Evolutionary conservation across 495 filamentous ascomycete species (phyloP).

Genomic region (Aspergillus sclerotioniger): DNA sequence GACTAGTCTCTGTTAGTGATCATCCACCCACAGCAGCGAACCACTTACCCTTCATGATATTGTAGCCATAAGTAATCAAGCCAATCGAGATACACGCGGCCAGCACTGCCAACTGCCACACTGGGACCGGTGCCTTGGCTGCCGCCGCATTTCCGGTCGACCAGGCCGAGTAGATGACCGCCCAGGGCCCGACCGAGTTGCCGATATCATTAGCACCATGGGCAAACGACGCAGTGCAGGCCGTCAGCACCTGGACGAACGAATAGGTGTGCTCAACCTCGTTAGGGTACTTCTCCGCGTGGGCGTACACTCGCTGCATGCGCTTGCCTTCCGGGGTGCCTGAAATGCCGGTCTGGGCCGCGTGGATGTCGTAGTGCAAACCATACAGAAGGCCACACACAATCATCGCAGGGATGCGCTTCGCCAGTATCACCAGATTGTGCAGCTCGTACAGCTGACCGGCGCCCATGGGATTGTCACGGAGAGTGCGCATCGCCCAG

Average conservation of each 20-base stretch:
- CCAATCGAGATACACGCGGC: conserved; percentile 54
- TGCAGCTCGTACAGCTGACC: conserved; percentile 65
- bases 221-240: conserved; percentile 71
- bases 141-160: conserved; percentile 44
- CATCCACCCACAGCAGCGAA: conserved; percentile 2
- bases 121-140: conserved; percentile 52
- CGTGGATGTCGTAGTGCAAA: conserved; percentile 71
- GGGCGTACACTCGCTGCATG: conserved; percentile 58
- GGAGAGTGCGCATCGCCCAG: conserved; percentile 71
- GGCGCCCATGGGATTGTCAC: conserved; percentile 63
- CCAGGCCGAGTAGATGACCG: conserved; percentile 69
- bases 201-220: conserved; percentile 81
- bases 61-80: conserved; percentile 63
- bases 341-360: conserved; percentile 58
- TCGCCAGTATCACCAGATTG: conserved; percentile 58
- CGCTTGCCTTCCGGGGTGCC: conserved; percentile 67
- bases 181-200: conserved; percentile 73
- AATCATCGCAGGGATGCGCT: conserved; percentile 60
- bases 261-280: conserved; percentile 74
- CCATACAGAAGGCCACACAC: conserved; percentile 60
- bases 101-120: conserved; percentile 60
- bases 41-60: conserved; percentile 61
- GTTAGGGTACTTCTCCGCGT: conserved; percentile 67
- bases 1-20: conserved; percentile 34
- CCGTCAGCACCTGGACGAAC: conserved; percentile 72